Evolutionary conservation across 2,329 filamentous ascomycete genomes (phyloP).

Genomic region (Ceratocystis destructans): DNA sequence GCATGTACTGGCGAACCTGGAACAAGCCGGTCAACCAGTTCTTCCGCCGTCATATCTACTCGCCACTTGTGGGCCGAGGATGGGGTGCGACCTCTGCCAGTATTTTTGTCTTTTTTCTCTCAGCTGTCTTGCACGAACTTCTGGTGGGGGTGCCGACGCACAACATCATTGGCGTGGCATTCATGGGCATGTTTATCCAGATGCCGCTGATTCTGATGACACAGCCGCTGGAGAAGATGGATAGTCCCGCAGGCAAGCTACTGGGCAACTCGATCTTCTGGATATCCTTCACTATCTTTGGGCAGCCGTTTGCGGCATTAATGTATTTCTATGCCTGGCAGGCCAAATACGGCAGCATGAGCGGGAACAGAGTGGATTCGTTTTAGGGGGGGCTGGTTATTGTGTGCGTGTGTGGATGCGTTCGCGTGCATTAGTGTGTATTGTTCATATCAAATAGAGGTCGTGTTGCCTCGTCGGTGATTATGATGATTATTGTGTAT

Average conservation of each 20-base stretch:
- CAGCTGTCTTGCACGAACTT: slow-evolving; percentile 79
- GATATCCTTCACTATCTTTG: slow-evolving; percentile 89
- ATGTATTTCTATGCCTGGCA: slow-evolving; percentile 99
- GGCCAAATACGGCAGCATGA: slow-evolving; percentile 84
- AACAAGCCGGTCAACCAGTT: slow-evolving; percentile 96
- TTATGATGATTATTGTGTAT: too few species aligned
- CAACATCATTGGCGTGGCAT: slow-evolving; percentile 84
- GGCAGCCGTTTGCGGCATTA: slow-evolving; percentile 81
- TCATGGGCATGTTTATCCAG: slow-evolving; percentile 86
- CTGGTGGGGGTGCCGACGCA: slow-evolving; percentile 90
- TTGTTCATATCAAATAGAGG: neutral
- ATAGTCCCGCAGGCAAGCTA: slow-evolving; percentile 59
- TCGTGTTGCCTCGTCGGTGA: neutral
- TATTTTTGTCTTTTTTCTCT: slow-evolving; percentile 72
- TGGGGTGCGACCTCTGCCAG: slow-evolving; percentile 60
- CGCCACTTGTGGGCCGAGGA: slow-evolving; percentile 72
- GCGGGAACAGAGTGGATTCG: slow-evolving; percentile 28
- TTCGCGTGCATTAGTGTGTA: neutral
- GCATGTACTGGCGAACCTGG: slow-evolving; percentile 89
- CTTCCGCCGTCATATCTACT: slow-evolving; percentile 89
- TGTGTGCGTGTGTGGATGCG: neutral
- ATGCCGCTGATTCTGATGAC: slow-evolving; percentile 77
- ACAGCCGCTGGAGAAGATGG: slow-evolving; percentile 62
- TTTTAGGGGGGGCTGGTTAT: neutral
- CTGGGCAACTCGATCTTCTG: slow-evolving; percentile 92